A percentile compares a stretch with the other conserved stretches of the same genome.
Conservation (phyloP, 2,329 filamentous ascomycete species). For the Xylaria sp. region DNA sequence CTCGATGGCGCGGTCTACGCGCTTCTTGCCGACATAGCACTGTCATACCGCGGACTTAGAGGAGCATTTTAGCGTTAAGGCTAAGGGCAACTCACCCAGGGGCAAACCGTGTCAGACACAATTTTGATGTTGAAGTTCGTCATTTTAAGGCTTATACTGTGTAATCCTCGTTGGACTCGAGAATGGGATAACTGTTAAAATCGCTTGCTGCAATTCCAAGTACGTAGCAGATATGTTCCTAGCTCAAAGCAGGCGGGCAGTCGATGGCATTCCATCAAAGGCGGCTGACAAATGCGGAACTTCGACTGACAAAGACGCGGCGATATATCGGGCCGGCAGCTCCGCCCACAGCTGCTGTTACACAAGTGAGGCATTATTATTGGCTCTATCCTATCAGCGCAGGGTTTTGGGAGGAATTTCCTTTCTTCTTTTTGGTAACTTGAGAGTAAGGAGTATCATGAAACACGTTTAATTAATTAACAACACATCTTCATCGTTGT, state of each 20-base stretch:
- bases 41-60: constrained; percentile 47
- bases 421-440: not conserved
- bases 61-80: constrained; percentile 17
- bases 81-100: constrained; percentile 57
- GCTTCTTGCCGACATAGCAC: constrained; percentile 83
- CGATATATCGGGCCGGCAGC: not conserved
- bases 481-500: too few species aligned
- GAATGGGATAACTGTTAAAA: not conserved
- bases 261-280: not conserved
- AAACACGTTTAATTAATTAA: too few species aligned
- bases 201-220: not conserved
- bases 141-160: constrained; percentile 58
- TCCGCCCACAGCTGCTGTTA: not conserved
- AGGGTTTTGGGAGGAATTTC: not conserved
- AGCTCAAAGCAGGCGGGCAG: not conserved
- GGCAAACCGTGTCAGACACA: constrained; percentile 84
- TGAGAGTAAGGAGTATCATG: not conserved
- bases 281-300: constrained; percentile 18
- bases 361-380: not conserved
- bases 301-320: constrained; percentile 3
- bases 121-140: constrained; percentile 79
- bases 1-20: constrained; percentile 76
- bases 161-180: not conserved
- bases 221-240: too few species aligned
- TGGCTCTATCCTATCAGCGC: not conserved